Evolutionary conservation across 2,329 filamentous ascomycete genomes (phyloP).

Genomic region (Penicillium sp.): DNA sequence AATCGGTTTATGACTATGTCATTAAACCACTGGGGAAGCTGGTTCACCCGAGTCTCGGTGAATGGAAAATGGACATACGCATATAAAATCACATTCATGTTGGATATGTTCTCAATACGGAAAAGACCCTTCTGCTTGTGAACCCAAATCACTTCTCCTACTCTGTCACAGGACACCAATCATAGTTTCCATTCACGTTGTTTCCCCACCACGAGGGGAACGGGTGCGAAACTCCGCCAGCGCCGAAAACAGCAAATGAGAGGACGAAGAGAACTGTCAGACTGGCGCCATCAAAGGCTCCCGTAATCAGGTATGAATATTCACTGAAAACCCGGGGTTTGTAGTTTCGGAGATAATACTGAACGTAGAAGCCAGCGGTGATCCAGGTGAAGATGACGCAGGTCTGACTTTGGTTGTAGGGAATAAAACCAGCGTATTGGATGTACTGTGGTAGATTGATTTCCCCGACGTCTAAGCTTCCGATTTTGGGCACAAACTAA

Average conservation of each 20-base stretch:
- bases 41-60: too few relatives aligned
- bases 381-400: constrained; percentile 52
- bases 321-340: constrained; percentile 53
- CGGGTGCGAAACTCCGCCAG: constrained; percentile 43
- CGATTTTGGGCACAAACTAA: constrained; percentile 50
- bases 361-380: constrained; percentile 48
- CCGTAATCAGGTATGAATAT: constrained; percentile 54
- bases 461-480: constrained; percentile 41
- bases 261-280: constrained; percentile 52
- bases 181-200: constrained; percentile 49
- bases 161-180: constrained; percentile 46
- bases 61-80: too few relatives aligned
- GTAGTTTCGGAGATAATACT: constrained; percentile 55
- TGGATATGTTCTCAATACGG: too few relatives aligned
- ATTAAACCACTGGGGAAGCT: too few relatives aligned
- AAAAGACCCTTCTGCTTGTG: too few relatives aligned
- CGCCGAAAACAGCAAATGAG: constrained; percentile 57
- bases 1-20: too few relatives aligned
- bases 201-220: constrained; percentile 59
- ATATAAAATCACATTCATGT: too few relatives aligned
- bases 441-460: constrained; percentile 57
- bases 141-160: constrained; percentile 12
- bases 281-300: constrained; percentile 54
- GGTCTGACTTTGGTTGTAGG: constrained; percentile 56
- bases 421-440: constrained; percentile 55